Base-by-base conservation (phyloP, 2,329 filamentous ascomycete species). In the Pseudogymnoascus sp. region DNA sequence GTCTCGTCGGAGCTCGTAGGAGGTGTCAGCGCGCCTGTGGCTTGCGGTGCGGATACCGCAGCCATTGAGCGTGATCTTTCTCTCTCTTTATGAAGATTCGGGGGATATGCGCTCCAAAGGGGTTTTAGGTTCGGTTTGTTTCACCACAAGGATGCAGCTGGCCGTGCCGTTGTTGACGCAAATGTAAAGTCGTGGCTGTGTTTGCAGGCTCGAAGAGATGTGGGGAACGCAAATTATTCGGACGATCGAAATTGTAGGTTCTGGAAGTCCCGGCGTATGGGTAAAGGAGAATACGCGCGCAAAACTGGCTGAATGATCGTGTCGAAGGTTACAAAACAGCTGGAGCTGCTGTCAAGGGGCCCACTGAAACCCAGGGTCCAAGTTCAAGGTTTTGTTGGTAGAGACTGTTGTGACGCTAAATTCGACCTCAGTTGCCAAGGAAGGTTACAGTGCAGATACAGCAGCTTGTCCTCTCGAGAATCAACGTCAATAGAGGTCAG, bases 1-100 rank as follows among this genome's bases (percentile, higher is more conserved):
- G 62, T 67, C 32, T 62, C 67, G 39, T 69, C 68, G 39, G 70
- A 70, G 61, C 69, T 72, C 43, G 66, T 68, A 20, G 69, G 69
- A 11, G 70, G 68, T 61, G 70, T 70, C 62, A 71, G 64, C 39
- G 67, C 63, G 65, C 57, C 68, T 16, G 65, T 65, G 67, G 68
- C 70, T 63, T 72, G 70, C 67, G 70, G 67, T 60, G 69, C 68
- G 61, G 70, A 70, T 65, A 71, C 70, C 66, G 69, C 70, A 70
- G 71, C 70, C 71, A 72, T 72, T 35, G 43, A 54, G 47, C 47
- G 47, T 54, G 47, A 54, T 32, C 43, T 54, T 32, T 54, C 47
- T 32, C 47, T 32, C 43, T 32, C 47, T 54, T 54, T 54, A 54
- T 54, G 25, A 54, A 32, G 47, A 54, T 32, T 54, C 28, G 25